Conservation (phyloP, 108 stramenopile species). For the Skeletonema marinoi region DNA sequence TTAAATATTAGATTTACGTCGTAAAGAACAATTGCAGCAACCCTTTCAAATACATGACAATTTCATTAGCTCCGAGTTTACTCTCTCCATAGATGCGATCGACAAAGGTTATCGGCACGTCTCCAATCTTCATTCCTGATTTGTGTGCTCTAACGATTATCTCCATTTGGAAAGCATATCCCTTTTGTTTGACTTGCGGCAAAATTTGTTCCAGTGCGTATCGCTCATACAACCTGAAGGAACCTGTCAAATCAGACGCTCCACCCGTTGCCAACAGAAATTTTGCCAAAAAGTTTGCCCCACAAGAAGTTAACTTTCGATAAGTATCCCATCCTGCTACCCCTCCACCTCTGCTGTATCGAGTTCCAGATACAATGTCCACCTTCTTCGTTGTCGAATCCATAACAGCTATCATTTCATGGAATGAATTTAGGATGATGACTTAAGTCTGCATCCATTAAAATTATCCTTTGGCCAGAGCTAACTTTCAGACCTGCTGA, state of each 20-base stretch:
- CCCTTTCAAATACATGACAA: conserved; percentile 93
- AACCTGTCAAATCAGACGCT: conserved; percentile 94
- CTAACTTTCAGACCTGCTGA: conserved; percentile 83
- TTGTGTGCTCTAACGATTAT: conserved; percentile 90
- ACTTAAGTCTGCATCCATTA: conserved; percentile 98
- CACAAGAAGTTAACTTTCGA: conserved; percentile 92
- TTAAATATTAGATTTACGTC: conserved; percentile 53
- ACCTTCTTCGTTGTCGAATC: conserved; percentile 50
- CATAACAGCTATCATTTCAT: conserved; percentile 81
- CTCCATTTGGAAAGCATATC: conserved; percentile 99
- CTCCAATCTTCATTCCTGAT: conserved; percentile 82
- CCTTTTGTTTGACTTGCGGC: conserved; percentile 81
- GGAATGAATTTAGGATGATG: conserved; percentile 98
- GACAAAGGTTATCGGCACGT: conserved; percentile 97
- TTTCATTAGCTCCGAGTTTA: conserved; percentile 96
- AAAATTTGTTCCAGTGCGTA: conserved; percentile 87
- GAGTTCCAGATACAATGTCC: conserved; percentile 96
- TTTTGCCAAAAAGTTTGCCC: conserved; percentile 95
- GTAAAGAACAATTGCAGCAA: conserved; percentile 90
- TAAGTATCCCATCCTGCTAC: conserved; percentile 93
- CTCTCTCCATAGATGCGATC: conserved; percentile 98
- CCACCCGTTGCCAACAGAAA: conserved; percentile 91
- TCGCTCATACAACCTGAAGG: conserved; percentile 94
- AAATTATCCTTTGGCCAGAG: conserved; percentile 87
- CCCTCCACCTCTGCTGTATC: conserved; percentile 92